Evolutionary conservation across 139 green algal genomes (phyloP).

Genomic region (Choricystis sp.): DNA sequence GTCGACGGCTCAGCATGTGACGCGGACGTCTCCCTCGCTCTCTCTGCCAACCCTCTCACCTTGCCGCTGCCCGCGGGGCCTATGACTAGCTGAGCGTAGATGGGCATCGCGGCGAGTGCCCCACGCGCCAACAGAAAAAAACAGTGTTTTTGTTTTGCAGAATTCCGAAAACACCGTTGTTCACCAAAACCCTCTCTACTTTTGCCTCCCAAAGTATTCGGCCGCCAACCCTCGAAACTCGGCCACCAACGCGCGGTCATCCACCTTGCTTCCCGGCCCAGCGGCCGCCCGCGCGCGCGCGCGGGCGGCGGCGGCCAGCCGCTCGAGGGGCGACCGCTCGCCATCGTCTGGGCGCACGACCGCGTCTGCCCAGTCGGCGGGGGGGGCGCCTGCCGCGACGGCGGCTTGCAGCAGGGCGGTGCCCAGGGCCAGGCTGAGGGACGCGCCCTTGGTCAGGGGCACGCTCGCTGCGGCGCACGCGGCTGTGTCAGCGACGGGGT

Average conservation of each 20-base stretch:
- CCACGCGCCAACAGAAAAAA: neutral
- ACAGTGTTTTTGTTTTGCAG: neutral
- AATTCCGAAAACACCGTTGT: neutral
- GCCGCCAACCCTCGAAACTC: neutral
- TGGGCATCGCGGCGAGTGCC: neutral
- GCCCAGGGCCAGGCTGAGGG: neutral
- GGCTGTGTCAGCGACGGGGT: neutral
- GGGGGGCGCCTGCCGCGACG: too few relatives aligned
- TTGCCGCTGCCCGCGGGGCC: slow-evolving; percentile 92
- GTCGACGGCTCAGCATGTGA: too few relatives aligned
- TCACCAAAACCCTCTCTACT: neutral
- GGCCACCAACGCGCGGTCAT: neutral
- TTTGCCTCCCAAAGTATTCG: neutral
- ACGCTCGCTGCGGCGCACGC: neutral
- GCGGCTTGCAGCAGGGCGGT: neutral
- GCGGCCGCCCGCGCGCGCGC: too few relatives aligned
- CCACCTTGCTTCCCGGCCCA: too few relatives aligned
- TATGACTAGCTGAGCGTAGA: slow-evolving; percentile 76
- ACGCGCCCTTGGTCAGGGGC: neutral
- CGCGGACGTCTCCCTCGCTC: too few relatives aligned
- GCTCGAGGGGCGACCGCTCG: too few relatives aligned
- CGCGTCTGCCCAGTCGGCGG: too few relatives aligned
- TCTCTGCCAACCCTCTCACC: slow-evolving; percentile 15
- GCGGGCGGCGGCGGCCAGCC: too few relatives aligned
- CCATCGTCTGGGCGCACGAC: too few relatives aligned